Conservation (phyloP, 1,284 basidiomycete species). For the Apiotrichum domesticum region DNA sequence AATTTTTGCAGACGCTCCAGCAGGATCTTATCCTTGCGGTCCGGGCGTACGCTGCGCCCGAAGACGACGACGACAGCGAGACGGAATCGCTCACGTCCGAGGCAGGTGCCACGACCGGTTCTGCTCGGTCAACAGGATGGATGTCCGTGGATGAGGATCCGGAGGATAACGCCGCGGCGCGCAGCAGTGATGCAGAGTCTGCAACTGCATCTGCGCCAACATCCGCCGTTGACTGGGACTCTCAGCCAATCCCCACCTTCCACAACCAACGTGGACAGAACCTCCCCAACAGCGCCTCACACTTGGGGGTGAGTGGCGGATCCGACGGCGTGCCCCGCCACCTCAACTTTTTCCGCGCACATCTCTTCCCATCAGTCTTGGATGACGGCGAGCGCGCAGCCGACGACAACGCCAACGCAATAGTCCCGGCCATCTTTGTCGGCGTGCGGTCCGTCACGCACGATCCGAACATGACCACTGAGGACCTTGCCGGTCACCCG, state of each 20-base stretch:
- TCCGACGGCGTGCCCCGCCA: slow-evolving; percentile 27
- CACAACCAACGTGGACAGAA: slow-evolving; percentile 35
- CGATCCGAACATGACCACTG: slow-evolving; percentile 31
- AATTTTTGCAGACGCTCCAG: slow-evolving; percentile 40
- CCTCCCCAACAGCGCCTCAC: slow-evolving; percentile 6
- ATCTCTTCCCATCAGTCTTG: slow-evolving; percentile 36
- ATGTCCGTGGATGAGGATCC: no score
- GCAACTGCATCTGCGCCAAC: neutral
- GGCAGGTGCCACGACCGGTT: no score
- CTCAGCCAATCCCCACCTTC: slow-evolving; percentile 24
- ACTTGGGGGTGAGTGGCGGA: slow-evolving; percentile 26
- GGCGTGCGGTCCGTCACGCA: slow-evolving; percentile 41
- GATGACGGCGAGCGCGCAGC: slow-evolving; percentile 4
- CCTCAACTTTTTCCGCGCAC: slow-evolving; percentile 48
- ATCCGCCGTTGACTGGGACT: neutral
- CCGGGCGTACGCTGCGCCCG: slow-evolving; percentile 31
- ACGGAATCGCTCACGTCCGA: no score
- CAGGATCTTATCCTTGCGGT: slow-evolving; percentile 38
- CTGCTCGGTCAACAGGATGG: no score
- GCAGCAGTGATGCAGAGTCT: no score
- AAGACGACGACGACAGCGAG: slow-evolving; percentile 5
- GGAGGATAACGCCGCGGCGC: no score
- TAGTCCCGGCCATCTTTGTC: slow-evolving; percentile 44
- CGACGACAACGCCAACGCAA: slow-evolving; percentile 21
- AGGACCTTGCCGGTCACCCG: slow-evolving; percentile 36